These are phyloP conservation scores for Macrocybe gigantea DNA, from an alignment of 768 basidiomycete species.

Conservation along the genomic window DNA sequence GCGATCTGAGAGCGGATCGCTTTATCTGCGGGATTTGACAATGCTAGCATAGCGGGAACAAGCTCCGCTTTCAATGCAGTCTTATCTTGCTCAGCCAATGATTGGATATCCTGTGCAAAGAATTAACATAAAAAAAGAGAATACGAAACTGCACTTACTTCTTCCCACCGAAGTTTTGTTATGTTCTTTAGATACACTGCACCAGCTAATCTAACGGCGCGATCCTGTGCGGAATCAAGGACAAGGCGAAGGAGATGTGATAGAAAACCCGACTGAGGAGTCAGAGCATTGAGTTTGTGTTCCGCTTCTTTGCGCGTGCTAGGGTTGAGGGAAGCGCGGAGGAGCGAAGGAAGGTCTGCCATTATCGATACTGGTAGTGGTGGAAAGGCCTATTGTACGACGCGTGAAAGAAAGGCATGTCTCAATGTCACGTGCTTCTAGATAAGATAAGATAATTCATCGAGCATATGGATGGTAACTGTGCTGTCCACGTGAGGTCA, in stretches of 20 bases:
- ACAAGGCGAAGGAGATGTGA: constrained; percentile 74
- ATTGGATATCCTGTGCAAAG: constrained; percentile 57
- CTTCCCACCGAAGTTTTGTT: constrained; percentile 83
- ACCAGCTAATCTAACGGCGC: constrained; percentile 73
- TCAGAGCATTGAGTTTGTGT: constrained; percentile 60
- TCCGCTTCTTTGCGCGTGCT: constrained; percentile 76
- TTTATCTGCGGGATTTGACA: constrained; percentile 72
- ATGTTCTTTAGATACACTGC: constrained; percentile 92
- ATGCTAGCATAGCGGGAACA: constrained; percentile 86
- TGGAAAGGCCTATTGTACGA: no score
- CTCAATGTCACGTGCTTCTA: background rate
- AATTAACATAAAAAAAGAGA: background rate
- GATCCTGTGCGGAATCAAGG: constrained; percentile 60
- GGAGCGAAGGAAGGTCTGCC: constrained; percentile 64
- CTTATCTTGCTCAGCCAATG: constrained; percentile 70
- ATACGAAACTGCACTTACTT: constrained; percentile 28
- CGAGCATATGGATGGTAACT: constrained; percentile 64
- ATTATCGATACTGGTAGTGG: constrained; percentile 22
- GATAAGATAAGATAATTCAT: constrained; percentile 16
- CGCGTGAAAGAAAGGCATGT: no score
- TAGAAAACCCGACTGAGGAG: constrained; percentile 73
- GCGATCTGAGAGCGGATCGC: constrained; percentile 79
- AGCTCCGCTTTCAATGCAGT: constrained; percentile 65
- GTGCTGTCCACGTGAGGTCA: constrained; percentile 49
- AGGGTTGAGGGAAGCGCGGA: constrained; percentile 69